Evolutionary conservation across 108 stramenopile species (phyloP), one percentile per base, ranked within the genome.

Genomic region (Cyclotella choctawhatcheeana): DNA sequence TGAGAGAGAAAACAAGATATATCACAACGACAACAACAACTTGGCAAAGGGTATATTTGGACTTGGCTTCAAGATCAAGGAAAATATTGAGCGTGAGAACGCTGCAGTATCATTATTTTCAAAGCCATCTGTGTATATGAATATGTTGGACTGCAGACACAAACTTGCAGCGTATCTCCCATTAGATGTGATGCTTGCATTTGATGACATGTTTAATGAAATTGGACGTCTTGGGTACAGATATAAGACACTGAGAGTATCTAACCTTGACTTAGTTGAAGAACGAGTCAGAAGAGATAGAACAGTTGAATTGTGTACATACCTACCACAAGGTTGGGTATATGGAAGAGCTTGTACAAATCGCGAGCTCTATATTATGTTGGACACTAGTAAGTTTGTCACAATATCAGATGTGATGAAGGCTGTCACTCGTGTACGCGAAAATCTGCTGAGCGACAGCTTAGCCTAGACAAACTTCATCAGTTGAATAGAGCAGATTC

Each of bases 151-250:
- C 73, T 86, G 82, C 65, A 72, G 91, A 16, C 88, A 92, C 62
- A 64, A 67, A 44, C 84, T 92, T 43, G 84, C 85, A 14, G 82
- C 87, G 0, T 64, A 77, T 65, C 58, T 92, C 16, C 82, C 89
- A 12, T 65, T 84, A 10, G 89, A 92, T 73, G 84, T 83, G 2
- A 67, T 86, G 50, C 77, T 79, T 32, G 88, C 88, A 10, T 85
- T 92, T 64, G 91, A 89, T 58, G 91, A 89, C 47, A 82, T 87
- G 75, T 86, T 92, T 60, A 83, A 82, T 50, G 87, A 92, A 64
- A 74, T 89, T 59, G 66, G 77, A 62, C 37, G 60, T 26, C 37
- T 55, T 0, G 1, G 52, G 10, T 34, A 21, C 8, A 5, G 62
- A n/a, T 29, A 51, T 37, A 74, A 33, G 53, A 18, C 60, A 22